Evolutionary conservation across 2,329 filamentous ascomycete genomes (phyloP), one percentile per base, ranked within the genome.

Genomic region (Ophiocordyceps camponoti-saundersi): DNA sequence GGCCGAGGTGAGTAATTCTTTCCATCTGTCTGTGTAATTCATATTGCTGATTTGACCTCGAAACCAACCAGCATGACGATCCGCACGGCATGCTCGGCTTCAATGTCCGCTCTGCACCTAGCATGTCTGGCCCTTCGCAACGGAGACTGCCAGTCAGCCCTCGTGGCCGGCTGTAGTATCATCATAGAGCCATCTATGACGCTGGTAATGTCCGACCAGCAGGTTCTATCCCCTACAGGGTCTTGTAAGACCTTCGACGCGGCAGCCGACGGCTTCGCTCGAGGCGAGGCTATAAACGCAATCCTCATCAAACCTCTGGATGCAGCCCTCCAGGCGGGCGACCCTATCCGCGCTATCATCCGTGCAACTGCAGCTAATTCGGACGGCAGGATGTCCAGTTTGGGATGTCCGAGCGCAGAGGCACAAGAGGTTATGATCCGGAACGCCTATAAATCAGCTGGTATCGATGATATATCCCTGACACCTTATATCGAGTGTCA

Each of bases 241-340:
- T 42, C 44, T 10, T 62, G 54, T 22, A 55, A 52, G 36, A 55
- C 54, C 13, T 64, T 60, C 26, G 60, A 62, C 39, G 44, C 51
- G n/a, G 49, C 55, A 0, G 61, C 57, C 1, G 53, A 61, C 50
- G 66, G 71, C 3, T 73, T 71, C 51, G 65, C 57, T 2, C 59
- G 68, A 26, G 66, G 67, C 8, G 68, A 73, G 50, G 57, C 61
- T 12, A 45, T 73, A 16, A 48, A 44, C 40, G 49, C 49, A 11
- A 23, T 55, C 3, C 46, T 68, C 2, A 48, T 73, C 5, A 72
- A 72, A 53, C 60, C 53, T 0, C 52, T 72, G 0, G 55, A 57
- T 7, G 57, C 64, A 40, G 70, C 70, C 1, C 40, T 72, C 3
- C 50, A 49, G 6, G 67, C 66, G 42, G 61, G 62, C 13, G 65